These are phyloP conservation scores for Ustilago esculenta DNA, from an alignment of 1,284 basidiomycete species.

Conservation along the genomic window DNA sequence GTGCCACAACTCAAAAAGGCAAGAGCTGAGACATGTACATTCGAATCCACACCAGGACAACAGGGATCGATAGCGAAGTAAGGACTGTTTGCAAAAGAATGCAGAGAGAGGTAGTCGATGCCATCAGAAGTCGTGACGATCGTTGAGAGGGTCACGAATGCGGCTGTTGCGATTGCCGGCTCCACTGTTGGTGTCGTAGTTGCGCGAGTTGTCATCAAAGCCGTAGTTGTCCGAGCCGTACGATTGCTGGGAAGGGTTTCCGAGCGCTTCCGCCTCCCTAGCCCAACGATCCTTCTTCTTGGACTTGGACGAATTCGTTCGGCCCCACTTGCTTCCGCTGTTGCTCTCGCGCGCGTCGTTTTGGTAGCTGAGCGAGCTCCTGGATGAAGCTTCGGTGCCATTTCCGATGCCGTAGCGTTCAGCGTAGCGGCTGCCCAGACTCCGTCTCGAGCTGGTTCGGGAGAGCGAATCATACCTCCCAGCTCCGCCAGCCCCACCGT, in stretches of 20 bases:
- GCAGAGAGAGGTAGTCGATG: too few species aligned
- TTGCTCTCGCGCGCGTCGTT: slow-evolving; percentile 19
- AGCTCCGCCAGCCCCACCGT: slow-evolving; percentile 12
- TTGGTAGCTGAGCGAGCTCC: slow-evolving; percentile 42
- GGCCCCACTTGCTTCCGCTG: slow-evolving; percentile 31
- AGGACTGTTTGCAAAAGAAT: too few species aligned
- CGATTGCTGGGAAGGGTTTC: slow-evolving; percentile 25
- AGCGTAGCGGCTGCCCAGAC: slow-evolving; percentile 49
- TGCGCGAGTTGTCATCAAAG: slow-evolving; percentile 25
- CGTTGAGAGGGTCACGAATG: slow-evolving; percentile 42
- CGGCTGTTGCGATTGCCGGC: slow-evolving; percentile 22
- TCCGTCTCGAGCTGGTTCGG: slow-evolving; percentile 39
- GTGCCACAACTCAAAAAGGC: too few species aligned
- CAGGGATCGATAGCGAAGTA: too few species aligned
- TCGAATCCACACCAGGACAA: too few species aligned
- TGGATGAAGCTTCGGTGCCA: slow-evolving; percentile 35
- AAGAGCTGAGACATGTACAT: too few species aligned
- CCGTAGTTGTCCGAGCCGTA: slow-evolving; percentile 36
- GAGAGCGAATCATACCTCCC: slow-evolving; percentile 33
- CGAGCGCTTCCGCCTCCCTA: slow-evolving; percentile 45
- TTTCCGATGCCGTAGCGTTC: slow-evolving; percentile 43
- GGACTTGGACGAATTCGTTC: slow-evolving; percentile 33
- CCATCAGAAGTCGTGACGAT: slow-evolving; percentile 47
- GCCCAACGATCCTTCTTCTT: slow-evolving; percentile 52
- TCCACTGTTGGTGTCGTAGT: not conserved